Conservation (phyloP, 768 basidiomycete genomes). For the Grammothele lineata region DNA sequence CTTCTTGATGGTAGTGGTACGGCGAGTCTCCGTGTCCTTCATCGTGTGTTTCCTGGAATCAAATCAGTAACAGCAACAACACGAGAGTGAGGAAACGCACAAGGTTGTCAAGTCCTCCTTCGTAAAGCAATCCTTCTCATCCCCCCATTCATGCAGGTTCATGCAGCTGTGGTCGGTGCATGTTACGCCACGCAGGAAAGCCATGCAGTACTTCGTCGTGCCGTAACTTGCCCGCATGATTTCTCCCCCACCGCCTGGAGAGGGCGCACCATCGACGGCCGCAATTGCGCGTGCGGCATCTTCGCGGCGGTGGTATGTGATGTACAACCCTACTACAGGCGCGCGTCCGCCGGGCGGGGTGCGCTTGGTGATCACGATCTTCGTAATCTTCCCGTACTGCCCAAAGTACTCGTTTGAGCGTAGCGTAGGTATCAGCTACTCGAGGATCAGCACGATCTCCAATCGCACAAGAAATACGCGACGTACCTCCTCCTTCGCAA, state of each 20-base stretch:
- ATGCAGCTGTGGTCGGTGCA: slow-evolving; percentile 90
- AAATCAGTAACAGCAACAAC: neutral
- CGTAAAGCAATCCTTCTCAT: slow-evolving; percentile 96
- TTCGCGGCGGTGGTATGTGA: slow-evolving; percentile 91
- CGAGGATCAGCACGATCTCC: slow-evolving; percentile 7
- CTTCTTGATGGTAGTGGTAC: slow-evolving; percentile 47
- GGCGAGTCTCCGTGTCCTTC: slow-evolving; percentile 79
- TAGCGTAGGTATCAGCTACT: slow-evolving; percentile 81
- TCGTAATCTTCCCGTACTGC: slow-evolving; percentile 96
- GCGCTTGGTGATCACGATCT: slow-evolving; percentile 90
- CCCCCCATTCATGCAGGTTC: slow-evolving; percentile 97
- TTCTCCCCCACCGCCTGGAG: slow-evolving; percentile 86
- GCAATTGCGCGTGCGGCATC: slow-evolving; percentile 92
- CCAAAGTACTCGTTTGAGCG: slow-evolving; percentile 97
- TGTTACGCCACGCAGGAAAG: slow-evolving; percentile 78
- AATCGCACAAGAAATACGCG: neutral
- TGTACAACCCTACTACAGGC: slow-evolving; percentile 88
- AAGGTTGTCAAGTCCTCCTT: slow-evolving; percentile 93
- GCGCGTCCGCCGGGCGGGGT: slow-evolving; percentile 67
- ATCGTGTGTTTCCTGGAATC: slow-evolving; percentile 79
- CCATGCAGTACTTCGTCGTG: slow-evolving; percentile 97
- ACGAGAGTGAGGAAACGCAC: slow-evolving; percentile 40
- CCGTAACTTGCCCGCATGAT: slow-evolving; percentile 93
- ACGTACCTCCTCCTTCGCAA: slow-evolving; percentile 93
- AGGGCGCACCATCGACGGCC: slow-evolving; percentile 87